These are phyloP conservation scores for Fomes fomentarius DNA, from an alignment of 1,284 basidiomycete genomes.

Conservation along the genomic window DNA sequence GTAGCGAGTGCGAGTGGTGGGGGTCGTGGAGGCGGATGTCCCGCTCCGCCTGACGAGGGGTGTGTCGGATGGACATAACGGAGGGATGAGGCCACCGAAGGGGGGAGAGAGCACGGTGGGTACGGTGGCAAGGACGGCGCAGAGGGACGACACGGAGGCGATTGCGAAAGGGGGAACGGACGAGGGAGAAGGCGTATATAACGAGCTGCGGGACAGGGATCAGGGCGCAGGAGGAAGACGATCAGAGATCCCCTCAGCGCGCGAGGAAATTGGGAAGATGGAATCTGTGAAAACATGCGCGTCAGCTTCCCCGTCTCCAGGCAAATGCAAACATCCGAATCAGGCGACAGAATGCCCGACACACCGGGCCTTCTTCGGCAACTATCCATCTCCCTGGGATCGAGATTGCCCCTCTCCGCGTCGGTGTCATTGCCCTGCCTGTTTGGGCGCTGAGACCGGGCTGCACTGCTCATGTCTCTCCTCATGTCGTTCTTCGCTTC, in stretches of 20 bases:
- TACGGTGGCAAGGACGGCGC: conserved; percentile 43
- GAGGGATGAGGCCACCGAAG: conserved; percentile 27
- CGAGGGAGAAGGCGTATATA: conserved; percentile 37
- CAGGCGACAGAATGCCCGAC: conserved; percentile 16
- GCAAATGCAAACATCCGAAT: conserved; percentile 26
- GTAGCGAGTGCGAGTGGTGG: conserved; percentile 47
- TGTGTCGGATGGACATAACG: conserved; percentile 65
- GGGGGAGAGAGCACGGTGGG: conserved; percentile 28
- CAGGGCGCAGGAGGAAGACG: conserved; percentile 41
- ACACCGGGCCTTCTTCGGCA: conserved; percentile 26
- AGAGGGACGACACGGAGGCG: conserved; percentile 43
- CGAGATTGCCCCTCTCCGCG: conserved; percentile 26
- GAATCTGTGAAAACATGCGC: conserved; percentile 22
- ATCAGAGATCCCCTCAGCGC: conserved; percentile 38
- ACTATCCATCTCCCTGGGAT: conserved; percentile 28
- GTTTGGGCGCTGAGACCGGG: conserved; percentile 16
- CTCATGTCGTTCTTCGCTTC: conserved; percentile 28
- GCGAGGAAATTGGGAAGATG: conserved; percentile 22
- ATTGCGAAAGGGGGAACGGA: conserved; percentile 37
- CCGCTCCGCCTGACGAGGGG: conserved; percentile 60
- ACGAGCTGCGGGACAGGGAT: conserved; percentile 39
- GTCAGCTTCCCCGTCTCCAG: conserved; percentile 24
- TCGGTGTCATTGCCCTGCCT: conserved; percentile 23
- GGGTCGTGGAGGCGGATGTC: conserved; percentile 69
- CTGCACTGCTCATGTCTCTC: conserved; percentile 29